Percentiles rank a stretch among this genome's conserved stretches.
Evolutionary conservation across 768 basidiomycete species (phyloP).

Genomic region (Tulasnella sp.): DNA sequence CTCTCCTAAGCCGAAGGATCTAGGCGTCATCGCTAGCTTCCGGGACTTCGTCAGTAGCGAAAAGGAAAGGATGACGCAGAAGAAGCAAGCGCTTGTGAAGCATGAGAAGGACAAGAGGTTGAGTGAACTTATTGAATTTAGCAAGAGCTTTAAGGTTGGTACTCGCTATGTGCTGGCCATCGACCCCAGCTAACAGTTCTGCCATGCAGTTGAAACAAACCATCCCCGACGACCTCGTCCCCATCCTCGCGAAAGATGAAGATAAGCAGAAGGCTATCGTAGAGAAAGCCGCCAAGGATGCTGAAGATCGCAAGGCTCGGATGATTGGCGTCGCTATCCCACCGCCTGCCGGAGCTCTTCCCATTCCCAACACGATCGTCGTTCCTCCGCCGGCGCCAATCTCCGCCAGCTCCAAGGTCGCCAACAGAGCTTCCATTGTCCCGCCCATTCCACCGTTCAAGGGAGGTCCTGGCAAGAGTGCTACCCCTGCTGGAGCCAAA

Average conservation of each 20-base stretch:
- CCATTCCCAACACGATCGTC: background rate
- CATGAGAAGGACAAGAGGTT: slow-evolving; percentile 92
- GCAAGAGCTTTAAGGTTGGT: slow-evolving; percentile 86
- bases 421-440: slow-evolving; percentile 13
- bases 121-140: slow-evolving; percentile 90
- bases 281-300: slow-evolving; percentile 70
- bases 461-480: slow-evolving; percentile 30
- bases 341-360: slow-evolving; percentile 9
- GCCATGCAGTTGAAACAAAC: slow-evolving; percentile 76
- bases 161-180: background rate
- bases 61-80: slow-evolving; percentile 83
- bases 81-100: slow-evolving; percentile 83
- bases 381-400: background rate
- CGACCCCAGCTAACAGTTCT: background rate
- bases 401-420: background rate
- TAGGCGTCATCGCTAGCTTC: slow-evolving; percentile 67
- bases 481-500: slow-evolving; percentile 41
- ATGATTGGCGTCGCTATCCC: slow-evolving; percentile 49
- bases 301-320: slow-evolving; percentile 61
- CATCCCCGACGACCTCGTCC: slow-evolving; percentile 89
- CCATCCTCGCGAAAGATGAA: slow-evolving; percentile 90
- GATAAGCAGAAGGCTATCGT: slow-evolving; percentile 80
- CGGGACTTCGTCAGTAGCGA: slow-evolving; percentile 90
- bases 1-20: background rate
- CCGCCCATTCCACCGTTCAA: slow-evolving; percentile 29